A percentile compares a stretch with the other conserved stretches of the same genome.
Conservation (phyloP, 495 filamentous ascomycete genomes). For the Talaromyces wortmannii region DNA sequence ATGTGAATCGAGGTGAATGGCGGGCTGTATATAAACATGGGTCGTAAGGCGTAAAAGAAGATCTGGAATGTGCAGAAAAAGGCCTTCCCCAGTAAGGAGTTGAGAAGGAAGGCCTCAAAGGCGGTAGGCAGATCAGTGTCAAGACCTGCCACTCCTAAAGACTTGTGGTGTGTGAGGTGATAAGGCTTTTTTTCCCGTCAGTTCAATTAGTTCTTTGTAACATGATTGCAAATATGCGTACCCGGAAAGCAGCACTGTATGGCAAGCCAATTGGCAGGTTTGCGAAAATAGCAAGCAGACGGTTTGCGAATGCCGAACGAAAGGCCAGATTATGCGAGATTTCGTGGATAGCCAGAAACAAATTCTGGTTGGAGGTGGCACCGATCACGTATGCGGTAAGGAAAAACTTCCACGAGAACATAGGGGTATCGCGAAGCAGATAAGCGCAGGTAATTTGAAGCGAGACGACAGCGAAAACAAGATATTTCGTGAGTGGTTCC, state of each 20-base stretch:
- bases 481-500: constrained; percentile 91
- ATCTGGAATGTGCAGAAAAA: constrained; percentile 99
- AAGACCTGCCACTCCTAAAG: constrained; percentile 90
- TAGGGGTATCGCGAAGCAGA: constrained; percentile 67
- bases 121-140: constrained; percentile 95
- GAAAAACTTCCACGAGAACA: constrained; percentile 80
- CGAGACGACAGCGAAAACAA: constrained; percentile 77
- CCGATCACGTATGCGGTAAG: constrained; percentile 86
- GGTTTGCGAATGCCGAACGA: constrained; percentile 73
- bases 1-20: constrained; percentile 82
- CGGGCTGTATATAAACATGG: constrained; percentile 87
- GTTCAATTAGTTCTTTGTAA: neutral
- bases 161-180: constrained; percentile 99
- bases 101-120: constrained; percentile 86
- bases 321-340: constrained; percentile 98
- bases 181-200: constrained; percentile 52
- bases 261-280: constrained; percentile 95
- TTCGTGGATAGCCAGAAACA: constrained; percentile 98
- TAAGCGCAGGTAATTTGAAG: constrained; percentile 78
- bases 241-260: constrained; percentile 92
- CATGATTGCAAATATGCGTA: constrained; percentile 17
- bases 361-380: constrained; percentile 95
- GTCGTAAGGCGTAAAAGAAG: constrained; percentile 97
- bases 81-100: constrained; percentile 94
- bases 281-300: constrained; percentile 82